Evolutionary conservation across 768 basidiomycete genomes (phyloP), one percentile per base, ranked within the genome.

Genomic region (Dioszegia hungarica): DNA sequence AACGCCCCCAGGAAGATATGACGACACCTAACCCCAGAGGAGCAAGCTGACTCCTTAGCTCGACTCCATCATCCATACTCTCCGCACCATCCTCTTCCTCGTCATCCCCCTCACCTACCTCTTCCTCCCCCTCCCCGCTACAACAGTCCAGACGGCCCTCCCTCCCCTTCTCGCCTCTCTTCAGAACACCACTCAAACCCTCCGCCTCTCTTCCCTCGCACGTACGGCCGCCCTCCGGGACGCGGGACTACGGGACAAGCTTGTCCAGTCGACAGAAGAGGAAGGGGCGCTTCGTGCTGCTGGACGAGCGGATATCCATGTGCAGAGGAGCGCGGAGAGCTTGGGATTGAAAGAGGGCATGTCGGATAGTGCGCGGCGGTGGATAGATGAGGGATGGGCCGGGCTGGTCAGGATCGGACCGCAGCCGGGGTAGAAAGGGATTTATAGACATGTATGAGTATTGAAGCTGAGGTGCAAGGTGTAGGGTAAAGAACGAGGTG

Each of bases 321-420:
- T 69, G 6, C 50, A 51, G 22, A 19, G 36, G 25, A 55, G 59
- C 19, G 37, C 56, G 44, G 43, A 49, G 11, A 48, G 39, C 3
- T 15, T 38, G 11, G 53, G 60, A 1, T 3, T 66, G 17, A 58
- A 55, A 25, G 46, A 37, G 15, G 29, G 20, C 12, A 56, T 66
- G 25, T 40, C 61, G 39, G 45, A 50, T 1, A 39, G 47, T 4
- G 61, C 60, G 15, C 36, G 47, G 15, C n/a, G 41, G 31, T 69
- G 62, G 62, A 36, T 66, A 3, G 46, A 44, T 15, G 60, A 66
- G 11, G 64, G 68, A 3, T 69, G 68, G 64, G 37, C 28, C n/a
- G 61, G 60, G 51, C 48, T 69, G 59, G 55, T 68, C 17, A 61
- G 58, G 50, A 47, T 65, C 31, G 61, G 37, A 4, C 39, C 41